A percentile compares a stretch with the other conserved stretches of the same genome.
Conservation (phyloP, 2,329 filamentous ascomycete genomes). For the Salinomyces thailandicus region DNA sequence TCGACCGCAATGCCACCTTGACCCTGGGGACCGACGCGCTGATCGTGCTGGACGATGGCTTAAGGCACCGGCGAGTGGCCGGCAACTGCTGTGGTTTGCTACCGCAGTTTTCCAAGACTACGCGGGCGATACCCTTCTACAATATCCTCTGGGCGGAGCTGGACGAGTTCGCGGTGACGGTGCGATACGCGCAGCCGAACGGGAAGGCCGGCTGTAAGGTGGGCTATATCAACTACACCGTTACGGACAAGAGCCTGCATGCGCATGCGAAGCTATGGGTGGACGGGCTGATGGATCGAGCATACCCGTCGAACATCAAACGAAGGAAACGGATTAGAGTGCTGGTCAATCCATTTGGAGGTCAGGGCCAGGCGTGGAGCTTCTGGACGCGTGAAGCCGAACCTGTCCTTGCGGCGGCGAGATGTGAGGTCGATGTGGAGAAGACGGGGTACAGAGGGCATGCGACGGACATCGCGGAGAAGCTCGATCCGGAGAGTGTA, state of each 20-base stretch:
- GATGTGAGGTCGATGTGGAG: slow-evolving; percentile 64
- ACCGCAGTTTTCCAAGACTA: slow-evolving; percentile 36
- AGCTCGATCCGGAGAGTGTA: slow-evolving; percentile 65
- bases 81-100: slow-evolving; percentile 48
- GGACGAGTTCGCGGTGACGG: slow-evolving; percentile 45
- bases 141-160: slow-evolving; percentile 75
- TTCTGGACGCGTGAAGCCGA: slow-evolving; percentile 65
- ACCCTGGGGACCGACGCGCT: slow-evolving; percentile 52
- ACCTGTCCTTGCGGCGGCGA: slow-evolving; percentile 73
- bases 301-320: slow-evolving; percentile 57
- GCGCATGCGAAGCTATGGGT: slow-evolving; percentile 51
- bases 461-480: slow-evolving; percentile 63
- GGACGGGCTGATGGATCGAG: slow-evolving; percentile 51
- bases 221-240: slow-evolving; percentile 50
- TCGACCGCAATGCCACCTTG: slow-evolving; percentile 49
- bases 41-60: slow-evolving; percentile 49
- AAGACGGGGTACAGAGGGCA: slow-evolving; percentile 63
- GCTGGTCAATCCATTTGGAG: slow-evolving; percentile 82
- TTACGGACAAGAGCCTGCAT: slow-evolving; percentile 42
- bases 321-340: slow-evolving; percentile 71
- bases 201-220: slow-evolving; percentile 47
- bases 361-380: slow-evolving; percentile 64
- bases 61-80: slow-evolving; percentile 35
- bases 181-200: slow-evolving; percentile 60
- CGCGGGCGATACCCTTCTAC: slow-evolving; percentile 60